Conservation (phyloP, 345 rosid species). For the Hibiscus trionum region DNA sequence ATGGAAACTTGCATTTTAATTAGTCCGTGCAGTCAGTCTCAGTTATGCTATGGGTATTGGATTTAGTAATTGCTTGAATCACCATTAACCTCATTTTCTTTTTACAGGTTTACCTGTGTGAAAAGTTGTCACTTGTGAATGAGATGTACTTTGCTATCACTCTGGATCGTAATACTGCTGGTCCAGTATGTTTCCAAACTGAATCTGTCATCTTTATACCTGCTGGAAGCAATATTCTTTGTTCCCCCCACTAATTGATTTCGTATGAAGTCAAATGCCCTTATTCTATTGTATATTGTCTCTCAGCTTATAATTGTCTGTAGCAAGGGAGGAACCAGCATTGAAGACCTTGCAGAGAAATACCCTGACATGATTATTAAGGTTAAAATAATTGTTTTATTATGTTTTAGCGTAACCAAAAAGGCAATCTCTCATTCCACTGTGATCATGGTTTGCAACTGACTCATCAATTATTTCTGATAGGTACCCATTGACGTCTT, state of each 20-base stretch:
- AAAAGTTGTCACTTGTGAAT: conserved; percentile 83
- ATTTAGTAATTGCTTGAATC: background rate
- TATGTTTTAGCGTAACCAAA: conserved; percentile 9
- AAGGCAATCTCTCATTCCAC: conserved; percentile 8
- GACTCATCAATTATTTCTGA: conserved; percentile 20
- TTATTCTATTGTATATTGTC: conserved; percentile 5
- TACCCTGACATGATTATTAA: conserved; percentile 93
- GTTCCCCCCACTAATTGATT: background rate
- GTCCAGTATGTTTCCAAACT: conserved; percentile 60
- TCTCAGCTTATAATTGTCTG: conserved; percentile 90
- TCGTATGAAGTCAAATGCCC: background rate
- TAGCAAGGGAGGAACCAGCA: conserved; percentile 97
- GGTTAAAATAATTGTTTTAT: conserved; percentile 31
- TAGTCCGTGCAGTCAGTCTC: background rate
- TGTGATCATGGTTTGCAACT: conserved; percentile 9
- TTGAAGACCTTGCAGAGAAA: conserved; percentile 98
- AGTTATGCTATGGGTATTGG: background rate
- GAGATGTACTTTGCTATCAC: conserved; percentile 99
- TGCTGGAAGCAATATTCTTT: background rate
- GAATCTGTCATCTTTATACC: background rate
- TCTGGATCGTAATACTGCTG: conserved; percentile 90
- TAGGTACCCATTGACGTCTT: conserved; percentile 95
- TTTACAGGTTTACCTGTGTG: conserved; percentile 84
- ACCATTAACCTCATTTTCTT: conserved; percentile 10
- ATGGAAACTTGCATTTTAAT: background rate